Evolutionary conservation across 2,329 filamentous ascomycete genomes (phyloP), one percentile per base, ranked within the genome.

Genomic region (Neurospora sp.): DNA sequence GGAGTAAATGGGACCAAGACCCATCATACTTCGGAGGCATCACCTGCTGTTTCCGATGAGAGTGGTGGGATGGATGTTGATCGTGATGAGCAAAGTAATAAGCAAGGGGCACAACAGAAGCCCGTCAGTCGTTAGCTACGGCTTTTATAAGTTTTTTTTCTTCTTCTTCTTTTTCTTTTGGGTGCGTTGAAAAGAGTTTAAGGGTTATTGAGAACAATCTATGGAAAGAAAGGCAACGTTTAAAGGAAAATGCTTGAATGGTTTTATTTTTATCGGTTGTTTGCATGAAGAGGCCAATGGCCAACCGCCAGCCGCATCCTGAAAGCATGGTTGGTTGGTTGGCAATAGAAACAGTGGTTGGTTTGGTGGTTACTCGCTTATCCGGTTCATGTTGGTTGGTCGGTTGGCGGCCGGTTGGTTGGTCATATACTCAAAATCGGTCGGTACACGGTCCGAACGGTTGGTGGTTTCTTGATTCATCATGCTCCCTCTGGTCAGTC

Each of bases 31-130:
- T 38, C 68, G 15, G 40, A 10, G 3, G 40, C n/a, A 38, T 62
- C 38, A 58, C 38, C 67, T n/a, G 39, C 17, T 36, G 38, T 43
- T 62, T 68, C 67, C 8, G 43, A 58, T n/a, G 13, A 36, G 42
- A 62, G 43, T 13, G 1, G 13, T 62, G 58, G 69, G 8, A 68
- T 73, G 68, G 74, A 74, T 23, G 39, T 69, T 28, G 74, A 73
- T 38, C 19, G 36, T 11, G 66, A n/a, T 38, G 52, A 67, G 13
- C 19, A 52, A 1, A 52, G 11, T 62, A 33, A 62, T 62, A 36
- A 62, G 52, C 23, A 62, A 17, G 15, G 15, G 28, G 28, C 23
- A 33, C 52, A 62, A 36, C 15, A n/a, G 8, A 13, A 62, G 28
- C 52, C 28, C 52, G 28, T 62, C 52, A 62, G 52, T 33, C 52